phyloP scores from a whole-genome alignment of 768 basidiomycete species.

The Cytidiella melzeri region DNA sequence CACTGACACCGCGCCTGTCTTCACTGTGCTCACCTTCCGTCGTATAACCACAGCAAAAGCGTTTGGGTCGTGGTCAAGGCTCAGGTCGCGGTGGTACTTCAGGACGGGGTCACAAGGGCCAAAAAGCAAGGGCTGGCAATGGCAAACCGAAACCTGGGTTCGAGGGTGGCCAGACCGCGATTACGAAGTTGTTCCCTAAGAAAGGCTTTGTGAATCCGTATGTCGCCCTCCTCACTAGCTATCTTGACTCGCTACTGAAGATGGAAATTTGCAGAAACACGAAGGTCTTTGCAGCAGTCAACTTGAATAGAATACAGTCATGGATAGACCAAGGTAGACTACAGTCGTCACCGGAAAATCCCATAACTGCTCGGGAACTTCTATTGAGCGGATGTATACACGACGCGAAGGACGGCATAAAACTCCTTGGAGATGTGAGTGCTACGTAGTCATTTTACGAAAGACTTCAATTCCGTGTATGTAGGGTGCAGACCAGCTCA shows the following conservation, averaged over 20 bases:
- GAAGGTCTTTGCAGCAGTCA: slow-evolving; percentile 76
- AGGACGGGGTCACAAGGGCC: slow-evolving; percentile 92
- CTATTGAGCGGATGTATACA: slow-evolving; percentile 86
- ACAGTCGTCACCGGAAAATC: slow-evolving; percentile 65
- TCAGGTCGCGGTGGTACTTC: slow-evolving; percentile 90
- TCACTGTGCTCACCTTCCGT: background rate
- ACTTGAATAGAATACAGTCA: slow-evolving; percentile 81
- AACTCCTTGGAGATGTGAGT: slow-evolving; percentile 75
- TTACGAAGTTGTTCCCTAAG: slow-evolving; percentile 88
- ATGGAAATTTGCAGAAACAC: slow-evolving; percentile 45
- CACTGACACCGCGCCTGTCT: background rate
- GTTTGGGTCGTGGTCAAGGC: slow-evolving; percentile 89
- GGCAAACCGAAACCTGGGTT: slow-evolving; percentile 80
- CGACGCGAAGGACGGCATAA: slow-evolving; percentile 84
- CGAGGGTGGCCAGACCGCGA: slow-evolving; percentile 95
- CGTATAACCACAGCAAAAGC: slow-evolving; percentile 67
- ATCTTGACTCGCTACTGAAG: slow-evolving; percentile 1
- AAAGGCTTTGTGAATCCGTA: slow-evolving; percentile 91
- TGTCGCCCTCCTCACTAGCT: slow-evolving; percentile 25
- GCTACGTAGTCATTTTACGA: too few relatives aligned
- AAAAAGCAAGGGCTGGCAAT: slow-evolving; percentile 86
- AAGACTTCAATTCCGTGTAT: too few relatives aligned
- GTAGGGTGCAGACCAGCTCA: slow-evolving; percentile 64
- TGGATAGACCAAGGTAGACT: slow-evolving; percentile 88
- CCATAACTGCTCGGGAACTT: slow-evolving; percentile 84